phyloP scores from a whole-genome alignment of 164 flowering plant species.

The Nelumbo lutea region DNA sequence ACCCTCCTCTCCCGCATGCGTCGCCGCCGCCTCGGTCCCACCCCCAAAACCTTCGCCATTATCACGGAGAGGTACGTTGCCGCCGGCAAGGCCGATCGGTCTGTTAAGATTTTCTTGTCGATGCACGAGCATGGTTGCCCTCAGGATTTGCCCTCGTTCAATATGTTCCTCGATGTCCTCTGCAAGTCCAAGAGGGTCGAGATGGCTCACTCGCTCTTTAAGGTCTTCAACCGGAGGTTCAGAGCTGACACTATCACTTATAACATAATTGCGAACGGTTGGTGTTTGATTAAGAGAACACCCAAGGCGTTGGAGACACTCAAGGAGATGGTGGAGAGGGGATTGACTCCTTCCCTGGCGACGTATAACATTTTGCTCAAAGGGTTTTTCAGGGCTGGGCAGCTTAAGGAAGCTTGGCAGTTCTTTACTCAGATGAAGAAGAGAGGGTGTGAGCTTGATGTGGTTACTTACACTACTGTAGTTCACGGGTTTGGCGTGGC shows the following conservation, averaged over 20 bases:
- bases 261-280: constrained; percentile 78
- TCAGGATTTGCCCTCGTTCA: constrained; percentile 72
- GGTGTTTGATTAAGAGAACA: constrained; percentile 70
- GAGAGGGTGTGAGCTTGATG: constrained; percentile 71
- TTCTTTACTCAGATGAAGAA: constrained; percentile 85
- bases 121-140: constrained; percentile 73
- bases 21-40: constrained; percentile 47
- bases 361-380: constrained; percentile 78
- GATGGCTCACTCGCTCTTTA: constrained; percentile 65
- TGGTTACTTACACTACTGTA: constrained; percentile 78
- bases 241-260: constrained; percentile 64
- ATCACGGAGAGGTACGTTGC: constrained; percentile 57
- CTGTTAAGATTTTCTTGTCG: constrained; percentile 62
- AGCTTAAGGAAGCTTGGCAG: constrained; percentile 62
- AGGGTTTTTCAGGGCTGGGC: constrained; percentile 76
- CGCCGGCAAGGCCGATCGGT: constrained; percentile 67
- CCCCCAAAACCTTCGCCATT: constrained; percentile 67
- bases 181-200: constrained; percentile 65
- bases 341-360: constrained; percentile 45
- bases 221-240: constrained; percentile 46
- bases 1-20: constrained; percentile 53
- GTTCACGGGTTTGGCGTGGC: constrained; percentile 80
- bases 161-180: constrained; percentile 62
- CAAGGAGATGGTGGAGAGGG: constrained; percentile 84
- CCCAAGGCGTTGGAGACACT: constrained; percentile 62